Evolutionary conservation across 192 early-diverging fungal genomes (phyloP).

Genomic region (Backusella liffmaniae): DNA sequence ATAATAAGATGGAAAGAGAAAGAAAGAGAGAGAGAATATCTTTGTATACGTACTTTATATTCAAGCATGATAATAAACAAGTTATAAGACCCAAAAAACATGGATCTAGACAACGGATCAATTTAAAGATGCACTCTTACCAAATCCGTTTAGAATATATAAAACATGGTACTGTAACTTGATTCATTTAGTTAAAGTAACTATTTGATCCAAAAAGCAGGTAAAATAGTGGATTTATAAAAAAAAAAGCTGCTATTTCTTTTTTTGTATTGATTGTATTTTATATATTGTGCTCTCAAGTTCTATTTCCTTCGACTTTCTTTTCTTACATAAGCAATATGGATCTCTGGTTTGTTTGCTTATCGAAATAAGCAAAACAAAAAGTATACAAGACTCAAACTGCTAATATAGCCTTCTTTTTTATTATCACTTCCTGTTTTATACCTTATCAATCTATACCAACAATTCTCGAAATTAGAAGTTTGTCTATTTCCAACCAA

Average conservation of each 20-base stretch:
- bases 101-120: background rate
- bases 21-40: background rate
- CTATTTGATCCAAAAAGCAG: background rate
- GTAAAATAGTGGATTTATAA: background rate
- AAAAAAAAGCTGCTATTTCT: background rate
- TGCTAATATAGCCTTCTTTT: background rate
- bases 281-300: background rate
- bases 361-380: too few relatives aligned
- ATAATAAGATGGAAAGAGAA: background rate
- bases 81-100: background rate
- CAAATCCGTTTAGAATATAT: background rate
- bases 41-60: background rate
- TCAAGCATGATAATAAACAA: background rate
- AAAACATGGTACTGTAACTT: background rate
- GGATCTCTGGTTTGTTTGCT: too few relatives aligned
- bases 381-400: too few relatives aligned
- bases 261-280: background rate
- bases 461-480: background rate
- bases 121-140: background rate
- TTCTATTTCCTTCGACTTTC: background rate
- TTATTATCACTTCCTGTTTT: background rate
- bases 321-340: background rate
- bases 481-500: background rate
- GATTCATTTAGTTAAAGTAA: background rate
- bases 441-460: conserved; percentile 7